These are phyloP conservation scores for Papiliotrema terrestris DNA, from an alignment of 1,284 basidiomycete species.

Conservation along the genomic window DNA sequence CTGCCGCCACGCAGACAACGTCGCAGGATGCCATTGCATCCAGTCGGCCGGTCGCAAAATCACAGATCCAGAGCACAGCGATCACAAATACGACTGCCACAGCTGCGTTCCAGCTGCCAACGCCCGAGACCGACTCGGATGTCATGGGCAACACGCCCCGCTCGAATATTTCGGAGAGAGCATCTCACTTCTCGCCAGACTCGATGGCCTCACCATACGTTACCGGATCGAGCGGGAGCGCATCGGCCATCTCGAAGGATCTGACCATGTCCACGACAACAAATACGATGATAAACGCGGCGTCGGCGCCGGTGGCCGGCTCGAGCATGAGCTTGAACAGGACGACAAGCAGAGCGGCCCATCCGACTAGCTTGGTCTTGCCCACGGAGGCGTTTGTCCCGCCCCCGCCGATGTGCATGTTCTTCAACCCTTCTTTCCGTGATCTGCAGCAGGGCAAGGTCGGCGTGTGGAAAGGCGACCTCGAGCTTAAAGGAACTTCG, in stretches of 20 bases:
- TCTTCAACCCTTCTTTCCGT: constrained; percentile 41
- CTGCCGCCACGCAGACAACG: background rate
- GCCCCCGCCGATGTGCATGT: constrained; percentile 48
- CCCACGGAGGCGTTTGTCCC: constrained; percentile 37
- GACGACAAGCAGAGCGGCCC: background rate
- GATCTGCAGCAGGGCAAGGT: constrained; percentile 42
- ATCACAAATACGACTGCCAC: background rate
- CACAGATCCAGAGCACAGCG: too few relatives aligned
- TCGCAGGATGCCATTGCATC: background rate
- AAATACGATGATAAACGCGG: too few relatives aligned
- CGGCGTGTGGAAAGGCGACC: constrained; percentile 44
- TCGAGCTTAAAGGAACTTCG: constrained; percentile 35
- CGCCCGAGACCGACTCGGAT: constrained; percentile 28
- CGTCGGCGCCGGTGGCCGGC: background rate
- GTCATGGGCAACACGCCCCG: constrained; percentile 7
- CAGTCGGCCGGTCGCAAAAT: too few relatives aligned
- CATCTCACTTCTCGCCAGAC: background rate
- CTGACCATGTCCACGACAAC: background rate
- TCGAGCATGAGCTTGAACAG: background rate
- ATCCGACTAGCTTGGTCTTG: constrained; percentile 25
- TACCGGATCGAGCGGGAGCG: background rate
- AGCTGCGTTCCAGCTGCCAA: constrained; percentile 24
- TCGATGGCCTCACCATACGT: constrained; percentile 14
- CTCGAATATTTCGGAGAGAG: background rate
- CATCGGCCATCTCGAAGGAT: background rate